Percentiles rank a stretch among this genome's conserved stretches.
Evolutionary conservation across 129 eudicot genomes (phyloP).

Genomic region (Flaveria bidentis): DNA sequence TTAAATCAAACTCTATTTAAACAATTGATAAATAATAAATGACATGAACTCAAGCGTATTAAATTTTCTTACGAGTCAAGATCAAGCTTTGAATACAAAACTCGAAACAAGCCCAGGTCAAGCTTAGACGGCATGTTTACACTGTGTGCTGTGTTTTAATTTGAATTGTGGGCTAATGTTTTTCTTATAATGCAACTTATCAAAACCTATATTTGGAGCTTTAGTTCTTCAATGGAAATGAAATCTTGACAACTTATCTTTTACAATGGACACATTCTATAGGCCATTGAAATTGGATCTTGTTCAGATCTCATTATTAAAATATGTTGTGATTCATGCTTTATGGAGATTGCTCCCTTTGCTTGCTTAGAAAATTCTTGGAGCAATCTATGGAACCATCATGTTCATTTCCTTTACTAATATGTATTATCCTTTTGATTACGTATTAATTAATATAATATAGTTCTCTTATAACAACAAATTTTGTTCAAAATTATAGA

Average conservation of each 20-base stretch:
- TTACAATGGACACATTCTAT: not conserved
- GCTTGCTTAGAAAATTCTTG: slow-evolving; percentile 11
- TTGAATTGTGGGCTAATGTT: not conserved
- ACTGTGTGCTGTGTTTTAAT: not conserved
- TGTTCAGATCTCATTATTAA: slow-evolving; percentile 36
- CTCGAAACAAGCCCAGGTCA: too few species aligned
- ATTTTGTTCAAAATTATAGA: not conserved
- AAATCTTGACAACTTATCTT: not conserved
- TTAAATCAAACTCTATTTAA: too few species aligned
- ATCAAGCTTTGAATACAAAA: too few species aligned
- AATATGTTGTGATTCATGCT: slow-evolving; percentile 14
- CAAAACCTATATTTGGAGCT: not conserved
- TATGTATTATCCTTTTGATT: not conserved
- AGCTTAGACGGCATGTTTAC: not conserved
- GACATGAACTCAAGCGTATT: too few species aligned
- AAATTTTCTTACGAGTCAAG: too few species aligned
- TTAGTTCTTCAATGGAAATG: not conserved
- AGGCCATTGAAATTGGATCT: slow-evolving; percentile 42
- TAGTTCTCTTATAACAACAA: not conserved
- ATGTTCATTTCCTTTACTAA: slow-evolving; percentile 9
- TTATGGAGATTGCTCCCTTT: slow-evolving; percentile 33
- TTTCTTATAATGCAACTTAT: not conserved
- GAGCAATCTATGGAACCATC: slow-evolving; percentile 30
- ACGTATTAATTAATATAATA: not conserved
- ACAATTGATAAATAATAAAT: too few species aligned